Evolutionary conservation across 345 rosid genomes (phyloP).

Genomic region (Pseudoturritis turrita): DNA sequence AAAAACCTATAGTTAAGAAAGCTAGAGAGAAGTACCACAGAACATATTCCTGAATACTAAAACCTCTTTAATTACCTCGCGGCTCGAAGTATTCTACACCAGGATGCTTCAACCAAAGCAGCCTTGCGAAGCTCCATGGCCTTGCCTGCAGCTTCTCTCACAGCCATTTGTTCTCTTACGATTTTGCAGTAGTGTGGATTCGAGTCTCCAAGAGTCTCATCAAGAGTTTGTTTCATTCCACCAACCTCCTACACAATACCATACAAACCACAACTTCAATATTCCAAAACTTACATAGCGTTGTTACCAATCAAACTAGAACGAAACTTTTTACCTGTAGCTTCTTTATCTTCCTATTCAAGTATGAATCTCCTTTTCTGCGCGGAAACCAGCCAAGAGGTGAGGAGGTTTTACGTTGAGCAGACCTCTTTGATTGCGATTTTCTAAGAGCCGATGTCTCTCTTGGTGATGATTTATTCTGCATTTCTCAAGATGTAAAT

Average conservation of each 20-base stretch:
- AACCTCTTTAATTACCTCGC: slow-evolving; percentile 57
- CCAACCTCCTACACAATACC: slow-evolving; percentile 64
- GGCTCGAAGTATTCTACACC: slow-evolving; percentile 85
- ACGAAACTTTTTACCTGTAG: slow-evolving; percentile 55
- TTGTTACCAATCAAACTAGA: background rate
- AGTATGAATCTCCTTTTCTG: slow-evolving; percentile 71
- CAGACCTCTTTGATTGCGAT: slow-evolving; percentile 75
- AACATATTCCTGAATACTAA: background rate
- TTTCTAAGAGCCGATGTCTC: slow-evolving; percentile 53
- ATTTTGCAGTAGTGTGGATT: slow-evolving; percentile 91
- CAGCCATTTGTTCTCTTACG: slow-evolving; percentile 86
- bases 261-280: background rate
- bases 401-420: slow-evolving; percentile 73
- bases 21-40: background rate
- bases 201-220: slow-evolving; percentile 80
- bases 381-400: slow-evolving; percentile 88
- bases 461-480: slow-evolving; percentile 59
- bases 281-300: background rate
- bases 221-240: slow-evolving; percentile 89
- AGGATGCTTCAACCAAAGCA: slow-evolving; percentile 90
- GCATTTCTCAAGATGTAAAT: slow-evolving; percentile 26
- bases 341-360: slow-evolving; percentile 81
- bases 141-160: slow-evolving; percentile 72
- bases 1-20: background rate
- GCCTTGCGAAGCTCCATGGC: slow-evolving; percentile 94